Conservation (phyloP, 1,284 basidiomycete species). For the Tylopilus orsonianus region DNA sequence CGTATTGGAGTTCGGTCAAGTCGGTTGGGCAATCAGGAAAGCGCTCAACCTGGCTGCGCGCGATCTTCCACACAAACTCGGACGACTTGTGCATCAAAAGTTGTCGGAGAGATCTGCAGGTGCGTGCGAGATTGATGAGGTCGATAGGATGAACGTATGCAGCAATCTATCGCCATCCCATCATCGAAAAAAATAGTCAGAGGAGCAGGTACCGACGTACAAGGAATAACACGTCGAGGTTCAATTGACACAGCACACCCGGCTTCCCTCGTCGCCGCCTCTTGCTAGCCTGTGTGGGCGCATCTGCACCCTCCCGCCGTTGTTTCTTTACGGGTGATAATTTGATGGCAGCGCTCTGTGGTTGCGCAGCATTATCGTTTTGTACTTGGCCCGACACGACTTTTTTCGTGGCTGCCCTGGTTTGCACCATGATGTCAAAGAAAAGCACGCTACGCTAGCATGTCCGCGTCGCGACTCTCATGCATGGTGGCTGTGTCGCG, state of each 20-base stretch:
- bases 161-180: slow-evolving; percentile 1
- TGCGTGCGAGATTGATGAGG: slow-evolving; percentile 26
- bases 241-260: not conserved
- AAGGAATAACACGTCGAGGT: not conserved
- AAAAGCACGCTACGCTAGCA: too few relatives aligned
- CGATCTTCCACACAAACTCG: slow-evolving; percentile 20
- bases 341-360: not conserved
- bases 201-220: not conserved
- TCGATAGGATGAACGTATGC: slow-evolving; percentile 17
- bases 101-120: slow-evolving; percentile 19
- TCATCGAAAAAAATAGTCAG: not conserved
- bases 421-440: not conserved
- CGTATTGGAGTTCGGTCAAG: slow-evolving; percentile 35
- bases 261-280: not conserved
- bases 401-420: not conserved
- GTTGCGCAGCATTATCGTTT: not conserved
- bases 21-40: slow-evolving; percentile 30
- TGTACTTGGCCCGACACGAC: not conserved
- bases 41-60: slow-evolving; percentile 3
- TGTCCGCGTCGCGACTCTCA: too few relatives aligned
- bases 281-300: too few relatives aligned
- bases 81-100: slow-evolving; percentile 24
- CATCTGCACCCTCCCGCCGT: not conserved
- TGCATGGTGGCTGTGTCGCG: too few relatives aligned
- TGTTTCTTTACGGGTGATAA: not conserved